A percentile compares a stretch with the other conserved stretches of the same genome.
Evolutionary conservation across 2,329 filamentous ascomycete genomes (phyloP).

Genomic region (Bisporella sp.): DNA sequence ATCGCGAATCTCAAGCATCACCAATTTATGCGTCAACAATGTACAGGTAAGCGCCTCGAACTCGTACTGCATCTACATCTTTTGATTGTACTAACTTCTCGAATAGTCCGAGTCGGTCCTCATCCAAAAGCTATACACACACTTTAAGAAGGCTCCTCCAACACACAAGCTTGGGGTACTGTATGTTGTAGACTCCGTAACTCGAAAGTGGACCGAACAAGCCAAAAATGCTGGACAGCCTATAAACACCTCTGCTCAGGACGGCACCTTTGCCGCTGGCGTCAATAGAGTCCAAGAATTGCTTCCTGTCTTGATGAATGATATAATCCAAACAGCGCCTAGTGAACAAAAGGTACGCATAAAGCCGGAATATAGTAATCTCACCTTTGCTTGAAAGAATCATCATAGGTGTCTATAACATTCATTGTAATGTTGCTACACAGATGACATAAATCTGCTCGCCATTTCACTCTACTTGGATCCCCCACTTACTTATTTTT

Average conservation of each 20-base stretch:
- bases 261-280: constrained; percentile 91
- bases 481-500: constrained; percentile 41
- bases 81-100: constrained; percentile 8
- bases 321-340: constrained; percentile 82
- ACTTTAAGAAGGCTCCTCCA: constrained; percentile 89
- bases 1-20: constrained; percentile 83
- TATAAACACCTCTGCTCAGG: constrained; percentile 71
- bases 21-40: constrained; percentile 78
- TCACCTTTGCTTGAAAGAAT: too few species aligned
- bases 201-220: constrained; percentile 96
- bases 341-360: constrained; percentile 92
- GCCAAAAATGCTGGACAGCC: constrained; percentile 80
- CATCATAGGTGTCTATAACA: too few species aligned
- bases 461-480: constrained; percentile 11
- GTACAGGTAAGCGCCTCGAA: constrained; percentile 64
- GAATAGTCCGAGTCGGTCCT: constrained; percentile 86
- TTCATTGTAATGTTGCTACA: too few species aligned
- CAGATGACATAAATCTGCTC: not conserved
- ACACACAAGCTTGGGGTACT: constrained; percentile 98
- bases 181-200: constrained; percentile 99
- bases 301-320: constrained; percentile 89
- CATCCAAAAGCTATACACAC: constrained; percentile 92
- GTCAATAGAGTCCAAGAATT: constrained; percentile 95
- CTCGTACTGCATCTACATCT: not conserved
- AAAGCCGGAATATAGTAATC: constrained; percentile 4